phyloP scores from a whole-genome alignment of 345 rosid genomes.

The Arabidopsis thaliana region DNA sequence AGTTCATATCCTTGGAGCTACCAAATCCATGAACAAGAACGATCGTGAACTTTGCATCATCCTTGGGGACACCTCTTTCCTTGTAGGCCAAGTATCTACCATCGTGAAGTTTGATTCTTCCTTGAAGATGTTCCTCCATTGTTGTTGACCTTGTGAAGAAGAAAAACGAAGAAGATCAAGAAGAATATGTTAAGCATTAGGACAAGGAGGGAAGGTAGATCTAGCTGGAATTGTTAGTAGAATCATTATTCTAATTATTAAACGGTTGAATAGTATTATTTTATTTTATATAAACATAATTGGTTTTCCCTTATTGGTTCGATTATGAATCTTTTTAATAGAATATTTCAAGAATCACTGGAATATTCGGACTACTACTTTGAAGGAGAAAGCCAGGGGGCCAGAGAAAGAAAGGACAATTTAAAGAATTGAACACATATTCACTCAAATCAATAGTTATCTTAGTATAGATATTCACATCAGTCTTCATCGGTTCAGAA shows the following conservation, averaged over 20 bases:
- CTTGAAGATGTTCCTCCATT: slow-evolving; percentile 33
- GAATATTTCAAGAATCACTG: slow-evolving; percentile 29
- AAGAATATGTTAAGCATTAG: slow-evolving; percentile 32
- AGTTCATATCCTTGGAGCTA: slow-evolving; percentile 93
- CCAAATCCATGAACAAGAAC: slow-evolving; percentile 90
- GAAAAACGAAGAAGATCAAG: background rate
- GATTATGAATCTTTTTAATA: slow-evolving; percentile 8
- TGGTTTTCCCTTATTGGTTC: slow-evolving; percentile 15
- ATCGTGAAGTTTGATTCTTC: slow-evolving; percentile 68
- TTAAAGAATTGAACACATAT: background rate
- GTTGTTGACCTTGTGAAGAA: slow-evolving; percentile 30
- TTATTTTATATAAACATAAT: background rate
- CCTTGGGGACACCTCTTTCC: slow-evolving; percentile 75
- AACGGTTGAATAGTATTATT: background rate
- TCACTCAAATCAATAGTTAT: background rate
- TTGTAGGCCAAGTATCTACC: slow-evolving; percentile 82
- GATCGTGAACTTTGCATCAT: slow-evolving; percentile 62
- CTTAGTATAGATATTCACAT: background rate
- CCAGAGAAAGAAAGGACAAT: background rate
- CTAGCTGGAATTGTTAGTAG: slow-evolving; percentile 33
- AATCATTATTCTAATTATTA: slow-evolving; percentile 14
- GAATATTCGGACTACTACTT: slow-evolving; percentile 29
- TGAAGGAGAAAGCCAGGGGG: background rate
- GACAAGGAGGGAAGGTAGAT: slow-evolving; percentile 29
- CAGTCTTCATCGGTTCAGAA: no score